Percentiles rank a stretch among this genome's conserved stretches.
phyloP scores from a whole-genome alignment of 305 asterid genomes.

The Plantago coronopus region DNA sequence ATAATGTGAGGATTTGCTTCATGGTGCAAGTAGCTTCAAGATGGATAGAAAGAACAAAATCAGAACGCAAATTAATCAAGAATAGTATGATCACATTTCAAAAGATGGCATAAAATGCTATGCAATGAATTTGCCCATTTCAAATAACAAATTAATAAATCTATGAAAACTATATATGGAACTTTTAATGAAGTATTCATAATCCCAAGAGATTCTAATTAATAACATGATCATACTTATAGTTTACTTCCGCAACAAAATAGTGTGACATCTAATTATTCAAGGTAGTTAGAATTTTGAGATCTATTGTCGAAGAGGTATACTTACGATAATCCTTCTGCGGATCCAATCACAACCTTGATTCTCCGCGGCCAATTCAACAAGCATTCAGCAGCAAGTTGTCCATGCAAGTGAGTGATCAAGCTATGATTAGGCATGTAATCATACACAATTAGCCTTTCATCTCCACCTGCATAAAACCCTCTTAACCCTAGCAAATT shows the following conservation, averaged over 20 bases:
- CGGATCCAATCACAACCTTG: conserved; percentile 54
- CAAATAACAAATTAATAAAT: no score
- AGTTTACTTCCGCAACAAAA: no score
- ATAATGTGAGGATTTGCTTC: conserved; percentile 76
- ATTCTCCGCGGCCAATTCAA: conserved; percentile 64
- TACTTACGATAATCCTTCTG: conserved; percentile 60
- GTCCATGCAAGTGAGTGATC: conserved; percentile 67
- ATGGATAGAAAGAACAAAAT: neutral
- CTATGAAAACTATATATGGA: no score
- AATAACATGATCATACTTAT: no score
- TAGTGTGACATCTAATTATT: no score
- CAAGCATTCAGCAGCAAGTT: conserved; percentile 46
- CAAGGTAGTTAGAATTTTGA: no score
- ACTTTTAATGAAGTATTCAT: no score
- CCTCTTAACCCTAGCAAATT: conserved; percentile 69
- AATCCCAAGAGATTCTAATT: no score
- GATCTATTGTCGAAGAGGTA: neutral
- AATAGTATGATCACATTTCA: no score
- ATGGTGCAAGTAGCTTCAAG: conserved; percentile 64
- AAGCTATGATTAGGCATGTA: conserved; percentile 80
- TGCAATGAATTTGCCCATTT: no score
- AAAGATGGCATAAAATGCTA: no score
- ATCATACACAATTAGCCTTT: conserved; percentile 71
- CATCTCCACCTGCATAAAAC: conserved; percentile 65
- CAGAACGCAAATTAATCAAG: neutral